A percentile compares a stretch with the other conserved stretches of the same genome.
Evolutionary conservation across 2,329 filamentous ascomycete genomes (phyloP).

Genomic region (Rachicladosporium sp.): DNA sequence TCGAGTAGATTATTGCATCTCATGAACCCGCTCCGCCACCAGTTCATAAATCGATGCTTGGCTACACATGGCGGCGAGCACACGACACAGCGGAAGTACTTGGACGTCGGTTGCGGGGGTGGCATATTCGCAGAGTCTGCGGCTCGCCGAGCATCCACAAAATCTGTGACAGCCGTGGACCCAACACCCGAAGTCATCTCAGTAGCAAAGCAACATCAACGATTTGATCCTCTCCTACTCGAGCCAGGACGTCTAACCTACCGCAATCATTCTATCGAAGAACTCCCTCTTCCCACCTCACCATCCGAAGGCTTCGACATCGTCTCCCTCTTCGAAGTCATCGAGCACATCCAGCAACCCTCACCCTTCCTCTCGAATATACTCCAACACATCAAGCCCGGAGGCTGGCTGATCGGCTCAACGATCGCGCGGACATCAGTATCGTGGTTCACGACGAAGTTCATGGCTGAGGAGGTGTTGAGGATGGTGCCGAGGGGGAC

Average conservation of each 20-base stretch:
- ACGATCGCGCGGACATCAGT: conserved; percentile 85
- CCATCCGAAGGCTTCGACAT: conserved; percentile 52
- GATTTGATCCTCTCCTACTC: conserved; percentile 56
- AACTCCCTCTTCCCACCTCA: conserved; percentile 29
- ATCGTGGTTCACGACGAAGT: conserved; percentile 84
- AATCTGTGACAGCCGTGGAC: conserved; percentile 62
- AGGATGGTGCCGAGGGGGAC: conserved; percentile 84
- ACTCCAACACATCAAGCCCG: conserved; percentile 67
- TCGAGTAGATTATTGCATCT: conserved; percentile 85
- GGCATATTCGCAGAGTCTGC: conserved; percentile 91
- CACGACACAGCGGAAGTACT: conserved; percentile 40
- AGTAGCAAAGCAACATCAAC: conserved; percentile 64
- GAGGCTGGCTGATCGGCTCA: conserved; percentile 84
- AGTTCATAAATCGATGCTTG: conserved; percentile 66
- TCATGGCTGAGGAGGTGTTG: conserved; percentile 78
- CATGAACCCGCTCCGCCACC: conserved; percentile 94
- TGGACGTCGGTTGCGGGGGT: conserved; percentile 91
- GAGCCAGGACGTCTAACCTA: conserved; percentile 50
- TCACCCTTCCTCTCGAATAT: conserved; percentile 60
- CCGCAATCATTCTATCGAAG: conserved; percentile 64
- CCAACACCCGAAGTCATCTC: conserved; percentile 60
- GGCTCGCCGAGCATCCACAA: conserved; percentile 52
- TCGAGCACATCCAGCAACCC: conserved; percentile 79
- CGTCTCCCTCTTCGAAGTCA: conserved; percentile 81
- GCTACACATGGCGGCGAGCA: conserved; percentile 34